Percentiles rank a stretch among this genome's conserved stretches.
Conservation (phyloP, 345 rosid genomes). For the Hibiscus tridactylites region DNA sequence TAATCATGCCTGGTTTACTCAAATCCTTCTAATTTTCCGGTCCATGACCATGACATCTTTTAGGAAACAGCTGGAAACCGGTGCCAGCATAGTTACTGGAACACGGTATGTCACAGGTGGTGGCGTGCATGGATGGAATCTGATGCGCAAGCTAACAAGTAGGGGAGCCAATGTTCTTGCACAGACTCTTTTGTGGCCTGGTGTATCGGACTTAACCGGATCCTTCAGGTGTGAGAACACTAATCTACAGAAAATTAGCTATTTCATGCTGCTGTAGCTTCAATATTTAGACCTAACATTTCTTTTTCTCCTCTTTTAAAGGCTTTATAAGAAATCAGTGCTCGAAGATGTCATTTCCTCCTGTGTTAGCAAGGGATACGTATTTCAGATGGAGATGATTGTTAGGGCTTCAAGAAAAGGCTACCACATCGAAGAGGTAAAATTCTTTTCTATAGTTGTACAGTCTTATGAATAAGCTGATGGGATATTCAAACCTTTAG, state of each 20-base stretch:
- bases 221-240: conserved; percentile 64
- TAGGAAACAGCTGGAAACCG: conserved; percentile 86
- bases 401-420: conserved; percentile 91
- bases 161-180: conserved; percentile 98
- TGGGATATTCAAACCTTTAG: neutral
- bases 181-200: conserved; percentile 93
- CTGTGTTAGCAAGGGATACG: conserved; percentile 89
- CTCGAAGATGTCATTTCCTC: conserved; percentile 79
- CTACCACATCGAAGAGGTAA: conserved; percentile 85
- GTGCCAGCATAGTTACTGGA: conserved; percentile 90
- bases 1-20: neutral
- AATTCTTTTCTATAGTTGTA: conserved; percentile 1
- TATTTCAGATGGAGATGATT: conserved; percentile 99
- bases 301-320: conserved; percentile 19
- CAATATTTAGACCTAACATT: conserved; percentile 9
- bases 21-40: conserved; percentile 11
- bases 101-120: conserved; percentile 86
- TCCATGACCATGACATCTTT: conserved; percentile 1
- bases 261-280: neutral
- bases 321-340: conserved; percentile 74
- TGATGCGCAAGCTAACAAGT: conserved; percentile 93
- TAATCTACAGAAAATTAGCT: neutral
- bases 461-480: neutral
- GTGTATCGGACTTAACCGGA: conserved; percentile 93
- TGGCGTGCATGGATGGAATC: conserved; percentile 96